Conservation (phyloP, 768 basidiomycete species). For the Hericium erinaceus region DNA sequence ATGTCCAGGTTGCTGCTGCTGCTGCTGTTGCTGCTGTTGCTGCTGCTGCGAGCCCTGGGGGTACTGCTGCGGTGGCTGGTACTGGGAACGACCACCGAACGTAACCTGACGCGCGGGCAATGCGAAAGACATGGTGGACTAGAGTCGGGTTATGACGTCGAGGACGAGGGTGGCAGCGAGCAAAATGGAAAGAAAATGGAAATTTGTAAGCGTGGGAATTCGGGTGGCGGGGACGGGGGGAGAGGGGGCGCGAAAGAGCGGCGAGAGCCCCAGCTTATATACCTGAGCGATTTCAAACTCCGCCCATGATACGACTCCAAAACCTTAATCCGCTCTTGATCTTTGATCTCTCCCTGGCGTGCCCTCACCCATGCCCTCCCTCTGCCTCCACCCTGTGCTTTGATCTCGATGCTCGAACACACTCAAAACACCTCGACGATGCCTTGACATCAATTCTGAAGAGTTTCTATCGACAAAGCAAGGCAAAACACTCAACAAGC, state of each 20-base stretch:
- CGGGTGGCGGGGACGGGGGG: constrained; percentile 4
- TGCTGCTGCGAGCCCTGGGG: constrained; percentile 17
- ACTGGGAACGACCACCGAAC: constrained; percentile 60
- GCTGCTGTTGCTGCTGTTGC: constrained; percentile 36
- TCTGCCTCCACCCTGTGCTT: neutral
- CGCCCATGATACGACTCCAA: constrained; percentile 1
- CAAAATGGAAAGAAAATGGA: neutral
- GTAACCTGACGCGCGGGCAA: constrained; percentile 73
- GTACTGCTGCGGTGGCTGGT: neutral
- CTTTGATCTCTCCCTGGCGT: constrained; percentile 6
- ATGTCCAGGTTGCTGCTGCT: constrained; percentile 34
- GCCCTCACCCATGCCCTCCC: neutral
- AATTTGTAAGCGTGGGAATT: constrained; percentile 15
- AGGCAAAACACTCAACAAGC: neutral
- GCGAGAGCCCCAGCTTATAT: constrained; percentile 6
- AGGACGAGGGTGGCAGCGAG: neutral
- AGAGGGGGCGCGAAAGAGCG: neutral
- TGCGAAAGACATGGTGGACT: constrained; percentile 44
- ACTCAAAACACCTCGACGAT: too few relatives aligned
- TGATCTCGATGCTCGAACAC: too few relatives aligned
- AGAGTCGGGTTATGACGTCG: neutral
- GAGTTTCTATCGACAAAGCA: too few relatives aligned
- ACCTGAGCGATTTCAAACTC: constrained; percentile 9
- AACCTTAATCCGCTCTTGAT: constrained; percentile 16
- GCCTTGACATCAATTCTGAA: too few relatives aligned